Base-by-base conservation (phyloP, 148 eudicot species). In the Arctostaphylos glauca region DNA sequence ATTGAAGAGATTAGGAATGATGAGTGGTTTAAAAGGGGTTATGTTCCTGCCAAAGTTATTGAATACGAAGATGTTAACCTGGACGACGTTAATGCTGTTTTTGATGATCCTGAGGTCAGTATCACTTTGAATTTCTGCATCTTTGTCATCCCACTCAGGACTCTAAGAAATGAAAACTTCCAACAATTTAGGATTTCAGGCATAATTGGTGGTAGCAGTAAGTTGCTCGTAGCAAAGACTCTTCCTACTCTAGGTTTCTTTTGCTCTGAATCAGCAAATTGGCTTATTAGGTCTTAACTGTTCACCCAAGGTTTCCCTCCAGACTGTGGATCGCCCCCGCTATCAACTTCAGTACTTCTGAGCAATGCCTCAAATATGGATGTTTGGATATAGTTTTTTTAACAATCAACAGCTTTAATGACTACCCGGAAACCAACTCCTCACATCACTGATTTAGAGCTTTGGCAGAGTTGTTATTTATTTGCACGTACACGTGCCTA, bases 11-110 rank as follows among this genome's bases (percentile, higher is more conserved):
- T 96, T 78, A 91, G 89, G 88, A 90, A 89, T 83, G 95, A 96
- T 86, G 98, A 94, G 81, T 96, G 99, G 99, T 96, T 96, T 86
- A 86, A 82, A 78, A 96, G 77, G 87, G 91, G 86, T 60, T 94
- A 96, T 84, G 89, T 86, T 90, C 99, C 99, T 71, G 94, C 87
- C 83, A 89, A 82, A 66, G 85, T 90, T 81, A 67, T 91, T 74
- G 98, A 94, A 82, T 87, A 89, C 82, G 99, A 96, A 94, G 99
- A 93, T 84, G 89, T 96, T 84, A 93, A 96, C 86, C 89, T 96
- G 77, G 98, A 96, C 86, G 99, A 96, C 83, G 87, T 96, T 66
- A 90, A 94, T 93, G 97, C 98, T 80, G 97, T 89, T 82, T 94
- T 96, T 89, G 94, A 96, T 87, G 96, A 90, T 84, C 86, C 92